Percentiles rank a stretch among this genome's conserved stretches.
phyloP scores from a whole-genome alignment of 1,139 yeast genomes.

The Geotrichum citri-aurantii region DNA sequence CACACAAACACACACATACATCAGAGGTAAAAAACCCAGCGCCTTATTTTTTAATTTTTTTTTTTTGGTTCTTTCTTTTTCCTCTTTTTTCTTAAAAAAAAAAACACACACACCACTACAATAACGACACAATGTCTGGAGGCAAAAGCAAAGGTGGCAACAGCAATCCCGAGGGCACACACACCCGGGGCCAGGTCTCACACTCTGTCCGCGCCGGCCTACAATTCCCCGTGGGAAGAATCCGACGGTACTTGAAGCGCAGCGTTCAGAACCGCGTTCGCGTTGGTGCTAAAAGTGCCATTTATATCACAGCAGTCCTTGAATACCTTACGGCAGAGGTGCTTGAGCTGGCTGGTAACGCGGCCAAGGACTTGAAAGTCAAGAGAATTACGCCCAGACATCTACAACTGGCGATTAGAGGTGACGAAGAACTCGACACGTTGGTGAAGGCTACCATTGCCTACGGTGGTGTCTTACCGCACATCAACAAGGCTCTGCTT shows the following conservation, averaged over 20 bases:
- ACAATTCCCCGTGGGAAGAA: constrained; percentile 98
- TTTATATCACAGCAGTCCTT: constrained; percentile 91
- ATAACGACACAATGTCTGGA: constrained; percentile 56
- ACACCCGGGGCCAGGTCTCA: constrained; percentile 49
- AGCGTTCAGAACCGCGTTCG: constrained; percentile 90
- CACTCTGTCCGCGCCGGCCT: constrained; percentile 97
- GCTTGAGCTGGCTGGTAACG: constrained; percentile 97
- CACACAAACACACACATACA: background rate
- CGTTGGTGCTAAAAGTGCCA: constrained; percentile 97
- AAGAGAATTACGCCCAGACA: constrained; percentile 99
- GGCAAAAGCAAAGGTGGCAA: constrained; percentile 88
- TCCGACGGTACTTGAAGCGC: constrained; percentile 87
- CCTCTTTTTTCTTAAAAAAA: background rate
- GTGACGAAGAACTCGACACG: constrained; percentile 96
- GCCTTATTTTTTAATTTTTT: background rate
- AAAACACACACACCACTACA: too few species aligned
- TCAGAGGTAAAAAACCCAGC: too few species aligned
- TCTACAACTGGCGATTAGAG: constrained; percentile 95
- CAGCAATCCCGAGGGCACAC: constrained; percentile 57
- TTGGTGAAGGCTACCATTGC: constrained; percentile 97
- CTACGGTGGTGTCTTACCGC: constrained; percentile 98
- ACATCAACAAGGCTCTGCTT: constrained; percentile 87
- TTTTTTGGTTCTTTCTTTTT: constrained; percentile 9
- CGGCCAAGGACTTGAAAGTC: constrained; percentile 96
- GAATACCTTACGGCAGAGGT: constrained; percentile 98